Evolutionary conservation across 2,329 filamentous ascomycete species (phyloP), one percentile per base, ranked within the genome.

Genomic region (Monilinia laxa): DNA sequence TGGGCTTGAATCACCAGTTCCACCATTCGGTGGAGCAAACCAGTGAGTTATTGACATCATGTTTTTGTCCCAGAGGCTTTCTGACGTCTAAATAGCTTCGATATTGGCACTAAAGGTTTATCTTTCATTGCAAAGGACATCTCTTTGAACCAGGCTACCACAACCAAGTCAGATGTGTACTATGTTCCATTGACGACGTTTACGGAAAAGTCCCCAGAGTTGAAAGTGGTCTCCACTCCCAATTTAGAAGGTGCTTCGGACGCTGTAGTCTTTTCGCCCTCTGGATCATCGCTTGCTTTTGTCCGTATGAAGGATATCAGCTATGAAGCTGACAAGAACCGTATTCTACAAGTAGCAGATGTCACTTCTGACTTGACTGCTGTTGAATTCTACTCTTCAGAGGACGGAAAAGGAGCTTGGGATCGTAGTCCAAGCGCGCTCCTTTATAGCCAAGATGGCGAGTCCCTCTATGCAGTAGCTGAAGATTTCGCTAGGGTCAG

Each of bases 281-380:
- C 88, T 71, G 90, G 92, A 11, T 83, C 81, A 42, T 83, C 84
- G 68, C 80, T 93, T 28, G 91, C 86, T 1, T 96, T 96, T 76
- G 81, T 91, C 52, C 87, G 90, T 69, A 95, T 94, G 91, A 84
- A 84, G 68, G 83, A 84, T 58, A 82, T 86, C 60, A 86, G 89
- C 65, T 96, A 96, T 75, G 92, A 97, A 77, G 85, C 89, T 18
- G 92, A 96, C 79, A 89, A 90, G 77, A 84, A 88, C 55, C 84
- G 87, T 45, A 79, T 92, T 7, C 78, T 92, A 70, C 77, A 91
- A 4, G 77, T 91, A 11, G 82, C 84, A 0, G 83, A 91, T 70
- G 79, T 90, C 56, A 76, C 76, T 14, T 81, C 86, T 65, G 77
- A 85, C 14, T 79, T 79, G 68, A 82, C 82, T 62, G 83, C 86